A percentile compares a stretch with the other conserved stretches of the same genome.
These are phyloP conservation scores for Catharanthus roseus DNA, from an alignment of 257 asterid genomes.

Conservation along the genomic window DNA sequence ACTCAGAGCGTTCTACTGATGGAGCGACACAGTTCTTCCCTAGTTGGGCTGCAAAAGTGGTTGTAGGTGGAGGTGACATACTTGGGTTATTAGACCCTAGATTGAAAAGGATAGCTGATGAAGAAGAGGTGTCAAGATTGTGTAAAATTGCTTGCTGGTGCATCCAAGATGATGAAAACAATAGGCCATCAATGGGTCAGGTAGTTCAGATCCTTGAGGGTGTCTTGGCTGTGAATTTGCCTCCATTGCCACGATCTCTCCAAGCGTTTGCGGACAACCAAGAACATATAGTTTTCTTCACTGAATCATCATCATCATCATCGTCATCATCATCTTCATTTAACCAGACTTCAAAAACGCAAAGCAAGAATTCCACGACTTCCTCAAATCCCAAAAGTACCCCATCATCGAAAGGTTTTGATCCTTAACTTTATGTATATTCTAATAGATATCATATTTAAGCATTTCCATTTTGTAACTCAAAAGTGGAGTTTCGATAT, in stretches of 20 bases:
- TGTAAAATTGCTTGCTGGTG: slow-evolving; percentile 52
- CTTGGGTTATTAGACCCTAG: slow-evolving; percentile 30
- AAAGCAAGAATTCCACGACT: slow-evolving; percentile 34
- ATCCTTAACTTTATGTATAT: slow-evolving; percentile 1
- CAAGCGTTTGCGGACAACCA: slow-evolving; percentile 37
- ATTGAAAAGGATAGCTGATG: slow-evolving; percentile 27
- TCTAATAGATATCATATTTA: neutral
- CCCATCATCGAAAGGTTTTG: slow-evolving; percentile 17
- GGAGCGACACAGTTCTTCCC: slow-evolving; percentile 41
- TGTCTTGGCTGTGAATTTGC: slow-evolving; percentile 37
- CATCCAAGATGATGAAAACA: slow-evolving; percentile 40
- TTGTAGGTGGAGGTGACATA: slow-evolving; percentile 31
- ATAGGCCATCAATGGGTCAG: slow-evolving; percentile 45
- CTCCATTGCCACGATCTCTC: slow-evolving; percentile 46
- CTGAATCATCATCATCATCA: slow-evolving; percentile 67
- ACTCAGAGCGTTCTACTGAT: slow-evolving; percentile 27
- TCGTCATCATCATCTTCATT: too few species aligned
- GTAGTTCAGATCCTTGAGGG: slow-evolving; percentile 47
- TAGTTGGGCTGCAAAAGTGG: slow-evolving; percentile 26
- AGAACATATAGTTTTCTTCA: slow-evolving; percentile 57
- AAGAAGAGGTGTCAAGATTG: slow-evolving; percentile 30
- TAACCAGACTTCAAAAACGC: slow-evolving; percentile 38
- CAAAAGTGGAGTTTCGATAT: neutral
- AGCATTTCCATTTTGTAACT: neutral
- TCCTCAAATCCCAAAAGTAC: slow-evolving; percentile 30